Evolutionary conservation across 2,329 filamentous ascomycete genomes (phyloP).

Genomic region (Hypoxylon sp.): DNA sequence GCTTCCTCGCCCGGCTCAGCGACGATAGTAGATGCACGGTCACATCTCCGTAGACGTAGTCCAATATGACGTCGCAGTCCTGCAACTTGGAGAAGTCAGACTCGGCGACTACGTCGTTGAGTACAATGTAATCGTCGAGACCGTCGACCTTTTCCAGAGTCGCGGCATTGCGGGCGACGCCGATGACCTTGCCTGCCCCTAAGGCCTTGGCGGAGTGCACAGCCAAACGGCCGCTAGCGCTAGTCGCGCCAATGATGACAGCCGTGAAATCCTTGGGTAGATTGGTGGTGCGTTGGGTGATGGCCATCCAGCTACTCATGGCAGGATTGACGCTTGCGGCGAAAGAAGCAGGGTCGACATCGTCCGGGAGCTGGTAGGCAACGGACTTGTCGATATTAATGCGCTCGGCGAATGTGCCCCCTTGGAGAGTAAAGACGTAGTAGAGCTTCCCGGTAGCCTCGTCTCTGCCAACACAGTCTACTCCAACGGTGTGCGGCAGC

Average conservation of each 20-base stretch:
- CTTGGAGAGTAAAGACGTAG: constrained; percentile 60
- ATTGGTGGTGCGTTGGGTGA: constrained; percentile 59
- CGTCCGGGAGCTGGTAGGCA: constrained; percentile 57
- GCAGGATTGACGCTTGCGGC: constrained; percentile 68
- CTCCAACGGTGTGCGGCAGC: constrained; percentile 65
- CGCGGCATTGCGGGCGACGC: constrained; percentile 62
- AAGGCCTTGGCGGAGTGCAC: constrained; percentile 61
- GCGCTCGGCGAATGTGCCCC: constrained; percentile 61
- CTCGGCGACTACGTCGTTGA: constrained; percentile 56
- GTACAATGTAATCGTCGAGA: constrained; percentile 61
- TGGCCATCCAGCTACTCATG: constrained; percentile 70
- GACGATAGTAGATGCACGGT: constrained; percentile 58
- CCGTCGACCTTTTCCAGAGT: constrained; percentile 57
- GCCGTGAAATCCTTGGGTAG: constrained; percentile 61
- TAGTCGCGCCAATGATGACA: constrained; percentile 67
- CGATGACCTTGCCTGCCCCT: constrained; percentile 65
- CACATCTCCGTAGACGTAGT: constrained; percentile 68
- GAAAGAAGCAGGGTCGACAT: constrained; percentile 62
- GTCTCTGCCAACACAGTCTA: constrained; percentile 65
- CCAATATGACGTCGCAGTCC: constrained; percentile 66
- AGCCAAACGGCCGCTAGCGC: constrained; percentile 65
- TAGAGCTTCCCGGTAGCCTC: constrained; percentile 61
- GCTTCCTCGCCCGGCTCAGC: constrained; percentile 55
- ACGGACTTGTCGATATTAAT: constrained; percentile 61
- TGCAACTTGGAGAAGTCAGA: constrained; percentile 61